phyloP scores from a whole-genome alignment of 2,329 filamentous ascomycete genomes.

The Phaeoacremonium minimum region DNA sequence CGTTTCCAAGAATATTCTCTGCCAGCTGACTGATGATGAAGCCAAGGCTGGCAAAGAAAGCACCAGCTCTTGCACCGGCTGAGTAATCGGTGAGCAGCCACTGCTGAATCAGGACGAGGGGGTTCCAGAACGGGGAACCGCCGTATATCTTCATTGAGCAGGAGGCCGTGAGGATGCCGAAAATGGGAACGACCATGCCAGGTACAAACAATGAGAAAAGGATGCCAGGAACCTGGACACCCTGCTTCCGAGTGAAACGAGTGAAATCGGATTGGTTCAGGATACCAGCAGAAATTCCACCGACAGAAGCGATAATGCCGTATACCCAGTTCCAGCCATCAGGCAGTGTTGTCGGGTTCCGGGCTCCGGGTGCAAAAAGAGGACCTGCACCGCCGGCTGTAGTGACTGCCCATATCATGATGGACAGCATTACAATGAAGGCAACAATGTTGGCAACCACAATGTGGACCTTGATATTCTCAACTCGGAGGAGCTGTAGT shows the following conservation, averaged over 20 bases:
- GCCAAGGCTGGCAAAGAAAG: conserved; percentile 39
- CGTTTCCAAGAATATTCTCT: conserved; percentile 41
- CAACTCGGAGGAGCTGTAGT: too few species aligned
- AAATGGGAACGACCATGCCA: too few species aligned
- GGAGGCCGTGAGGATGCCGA: too few species aligned
- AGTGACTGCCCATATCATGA: conserved; percentile 28
- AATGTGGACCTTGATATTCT: conserved; percentile 5
- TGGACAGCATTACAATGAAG: conserved; percentile 25
- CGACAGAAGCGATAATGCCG: conserved; percentile 32
- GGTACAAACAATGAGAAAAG: too few species aligned
- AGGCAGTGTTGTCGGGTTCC: conserved; percentile 14
- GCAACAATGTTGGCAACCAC: conserved; percentile 25
- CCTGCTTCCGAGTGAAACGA: conserved; percentile 6
- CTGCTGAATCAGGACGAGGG: conserved; percentile 4
- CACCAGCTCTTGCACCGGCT: conserved; percentile 29
- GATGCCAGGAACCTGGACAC: conserved; percentile 5
- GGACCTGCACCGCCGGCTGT: conserved; percentile 16
- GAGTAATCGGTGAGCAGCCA: conserved; percentile 6
- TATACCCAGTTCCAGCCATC: conserved; percentile 30
- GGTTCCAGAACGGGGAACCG: too few species aligned
- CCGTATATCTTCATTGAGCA: too few species aligned
- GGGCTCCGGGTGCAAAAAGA: conserved; percentile 20
- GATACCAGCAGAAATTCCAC: conserved; percentile 21
- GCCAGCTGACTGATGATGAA: conserved; percentile 39
- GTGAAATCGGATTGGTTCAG: conserved; percentile 6